phyloP scores from a whole-genome alignment of 2,329 filamentous ascomycete species.

The Colletotrichum kahawae region DNA sequence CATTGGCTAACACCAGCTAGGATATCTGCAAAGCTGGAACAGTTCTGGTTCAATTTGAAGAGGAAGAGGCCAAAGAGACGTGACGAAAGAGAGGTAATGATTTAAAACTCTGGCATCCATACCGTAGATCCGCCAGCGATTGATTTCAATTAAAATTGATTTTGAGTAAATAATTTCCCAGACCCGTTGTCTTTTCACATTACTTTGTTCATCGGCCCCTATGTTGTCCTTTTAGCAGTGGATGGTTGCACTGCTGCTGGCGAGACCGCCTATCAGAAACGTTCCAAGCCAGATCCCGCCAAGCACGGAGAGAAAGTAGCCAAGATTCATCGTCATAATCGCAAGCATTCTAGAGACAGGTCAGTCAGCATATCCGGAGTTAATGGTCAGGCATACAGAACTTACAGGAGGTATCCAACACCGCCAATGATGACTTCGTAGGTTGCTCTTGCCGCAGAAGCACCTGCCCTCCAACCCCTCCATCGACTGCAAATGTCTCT shows the following conservation, averaged over 20 bases:
- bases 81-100: neutral
- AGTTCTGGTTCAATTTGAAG: conserved; percentile 75
- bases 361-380: neutral
- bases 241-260: neutral
- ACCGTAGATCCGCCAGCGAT: neutral
- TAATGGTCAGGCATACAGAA: conserved; percentile 25
- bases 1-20: conserved; percentile 41
- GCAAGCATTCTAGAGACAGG: conserved; percentile 75
- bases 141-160: neutral
- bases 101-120: neutral
- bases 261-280: neutral
- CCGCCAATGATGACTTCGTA: conserved; percentile 61
- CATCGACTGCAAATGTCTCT: neutral
- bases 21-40: conserved; percentile 82
- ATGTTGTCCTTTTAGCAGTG: neutral
- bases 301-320: conserved; percentile 81
- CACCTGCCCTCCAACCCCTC: conserved; percentile 21
- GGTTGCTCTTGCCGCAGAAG: conserved; percentile 19
- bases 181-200: neutral
- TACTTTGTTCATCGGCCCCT: neutral
- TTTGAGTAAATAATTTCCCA: neutral
- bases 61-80: conserved; percentile 30
- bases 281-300: conserved; percentile 81
- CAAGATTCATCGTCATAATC: conserved; percentile 88
- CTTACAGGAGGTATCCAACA: conserved; percentile 86